Conservation (phyloP, 441 rosid genomes). For the Mallotus repandus region DNA sequence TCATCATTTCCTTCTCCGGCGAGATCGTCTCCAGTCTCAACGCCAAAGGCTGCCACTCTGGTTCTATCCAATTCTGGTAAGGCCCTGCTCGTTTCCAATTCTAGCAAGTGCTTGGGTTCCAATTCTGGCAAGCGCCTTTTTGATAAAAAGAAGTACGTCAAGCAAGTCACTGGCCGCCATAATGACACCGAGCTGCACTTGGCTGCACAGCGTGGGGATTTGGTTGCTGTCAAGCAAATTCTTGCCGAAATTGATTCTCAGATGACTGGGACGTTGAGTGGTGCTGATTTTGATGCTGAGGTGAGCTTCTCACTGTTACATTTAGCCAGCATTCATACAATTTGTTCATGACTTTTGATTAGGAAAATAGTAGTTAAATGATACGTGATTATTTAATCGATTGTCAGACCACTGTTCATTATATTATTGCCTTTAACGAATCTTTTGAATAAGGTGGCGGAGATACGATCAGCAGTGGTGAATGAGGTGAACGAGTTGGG, state of each 20-base stretch:
- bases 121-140: slow-evolving; percentile 65
- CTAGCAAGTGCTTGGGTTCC: slow-evolving; percentile 64
- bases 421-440: neutral
- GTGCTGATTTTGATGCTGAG: slow-evolving; percentile 78
- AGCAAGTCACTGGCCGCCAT: slow-evolving; percentile 91
- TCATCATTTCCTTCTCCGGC: slow-evolving; percentile 34
- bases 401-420: neutral
- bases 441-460: slow-evolving; percentile 42
- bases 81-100: slow-evolving; percentile 56
- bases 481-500: slow-evolving; percentile 89
- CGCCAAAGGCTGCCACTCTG: slow-evolving; percentile 49
- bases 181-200: slow-evolving; percentile 94
- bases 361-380: no score
- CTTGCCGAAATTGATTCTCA: slow-evolving; percentile 74
- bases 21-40: slow-evolving; percentile 34
- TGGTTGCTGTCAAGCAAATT: slow-evolving; percentile 55
- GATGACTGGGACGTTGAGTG: slow-evolving; percentile 54
- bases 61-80: slow-evolving; percentile 62
- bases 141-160: slow-evolving; percentile 82
- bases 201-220: slow-evolving; percentile 79
- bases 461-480: slow-evolving; percentile 66
- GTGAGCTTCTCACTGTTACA: slow-evolving; percentile 23
- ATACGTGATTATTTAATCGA: neutral
- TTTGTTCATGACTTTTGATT: no score
- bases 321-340: neutral